phyloP scores from a whole-genome alignment of 208 protist genomes.

The Acanthamoeba lenticulata region DNA sequence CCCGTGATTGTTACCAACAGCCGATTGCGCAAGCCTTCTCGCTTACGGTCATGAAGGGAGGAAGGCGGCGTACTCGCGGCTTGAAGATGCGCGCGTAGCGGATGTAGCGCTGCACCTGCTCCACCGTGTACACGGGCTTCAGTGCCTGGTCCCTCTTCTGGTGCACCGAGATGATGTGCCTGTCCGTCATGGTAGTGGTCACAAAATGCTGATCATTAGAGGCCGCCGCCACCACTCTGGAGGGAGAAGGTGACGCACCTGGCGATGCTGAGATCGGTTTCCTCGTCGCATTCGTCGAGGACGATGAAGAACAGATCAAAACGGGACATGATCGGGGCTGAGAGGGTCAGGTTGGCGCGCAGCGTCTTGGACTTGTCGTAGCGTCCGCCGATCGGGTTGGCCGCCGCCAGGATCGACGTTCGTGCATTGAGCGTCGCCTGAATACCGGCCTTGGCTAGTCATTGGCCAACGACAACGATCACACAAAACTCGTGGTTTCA shows the following conservation, averaged over 20 bases:
- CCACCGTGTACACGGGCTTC: slow-evolving; percentile 37
- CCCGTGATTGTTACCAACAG: not conserved
- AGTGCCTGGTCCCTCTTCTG: slow-evolving; percentile 77
- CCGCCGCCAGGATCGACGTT: slow-evolving; percentile 97
- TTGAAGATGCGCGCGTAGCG: slow-evolving; percentile 92
- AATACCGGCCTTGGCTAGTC: slow-evolving; percentile 88
- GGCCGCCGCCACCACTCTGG: too few species aligned
- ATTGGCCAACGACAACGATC: not conserved
- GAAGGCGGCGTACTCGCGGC: slow-evolving; percentile 82
- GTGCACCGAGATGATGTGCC: slow-evolving; percentile 69
- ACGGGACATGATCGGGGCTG: slow-evolving; percentile 98
- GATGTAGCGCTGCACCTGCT: slow-evolving; percentile 90
- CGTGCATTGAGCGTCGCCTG: slow-evolving; percentile 99
- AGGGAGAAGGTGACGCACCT: slow-evolving; percentile 82
- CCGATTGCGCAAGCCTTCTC: not conserved
- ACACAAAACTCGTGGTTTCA: too few species aligned
- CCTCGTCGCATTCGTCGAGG: slow-evolving; percentile 96
- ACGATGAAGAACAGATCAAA: slow-evolving; percentile 99
- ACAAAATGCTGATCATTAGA: not conserved
- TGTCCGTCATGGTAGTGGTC: not conserved
- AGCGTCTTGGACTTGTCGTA: slow-evolving; percentile 95
- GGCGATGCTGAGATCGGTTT: slow-evolving; percentile 97
- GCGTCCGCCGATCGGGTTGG: slow-evolving; percentile 98
- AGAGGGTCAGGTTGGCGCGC: slow-evolving; percentile 82
- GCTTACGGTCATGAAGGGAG: not conserved